Percentiles rank a stretch among this genome's conserved stretches.
Evolutionary conservation across 2,329 filamentous ascomycete species (phyloP).

Genomic region (Claviceps maximensis): DNA sequence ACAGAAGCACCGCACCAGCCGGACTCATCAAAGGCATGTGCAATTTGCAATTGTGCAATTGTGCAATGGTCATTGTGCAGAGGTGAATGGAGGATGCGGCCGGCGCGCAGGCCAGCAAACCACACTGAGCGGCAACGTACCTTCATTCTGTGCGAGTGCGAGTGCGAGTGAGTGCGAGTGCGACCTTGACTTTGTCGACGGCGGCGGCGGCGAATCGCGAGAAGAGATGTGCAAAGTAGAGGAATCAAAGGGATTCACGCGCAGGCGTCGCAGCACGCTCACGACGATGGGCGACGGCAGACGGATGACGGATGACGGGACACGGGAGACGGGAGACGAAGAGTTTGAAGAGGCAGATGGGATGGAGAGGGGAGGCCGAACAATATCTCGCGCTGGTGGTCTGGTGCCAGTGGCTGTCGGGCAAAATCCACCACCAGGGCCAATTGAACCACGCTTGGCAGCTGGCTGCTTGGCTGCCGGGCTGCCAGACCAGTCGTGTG

Average conservation of each 20-base stretch:
- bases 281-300: background rate
- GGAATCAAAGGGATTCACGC: background rate
- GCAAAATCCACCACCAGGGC: background rate
- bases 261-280: background rate
- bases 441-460: background rate
- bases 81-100: background rate
- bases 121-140: constrained; percentile 7
- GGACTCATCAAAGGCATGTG: too few species aligned
- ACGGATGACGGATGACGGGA: background rate
- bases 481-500: background rate
- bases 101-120: background rate
- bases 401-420: background rate
- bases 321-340: background rate
- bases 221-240: background rate
- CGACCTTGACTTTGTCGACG: background rate
- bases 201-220: background rate
- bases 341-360: background rate
- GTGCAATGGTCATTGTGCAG: background rate
- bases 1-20: too few species aligned
- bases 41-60: background rate
- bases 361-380: background rate
- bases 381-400: background rate
- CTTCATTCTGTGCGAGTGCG: constrained; percentile 25
- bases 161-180: constrained; percentile 7
- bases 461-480: background rate